Evolutionary conservation across 805 yeast genomes (phyloP), one percentile per base, ranked within the genome.

Genomic region (Candida ovalis): DNA sequence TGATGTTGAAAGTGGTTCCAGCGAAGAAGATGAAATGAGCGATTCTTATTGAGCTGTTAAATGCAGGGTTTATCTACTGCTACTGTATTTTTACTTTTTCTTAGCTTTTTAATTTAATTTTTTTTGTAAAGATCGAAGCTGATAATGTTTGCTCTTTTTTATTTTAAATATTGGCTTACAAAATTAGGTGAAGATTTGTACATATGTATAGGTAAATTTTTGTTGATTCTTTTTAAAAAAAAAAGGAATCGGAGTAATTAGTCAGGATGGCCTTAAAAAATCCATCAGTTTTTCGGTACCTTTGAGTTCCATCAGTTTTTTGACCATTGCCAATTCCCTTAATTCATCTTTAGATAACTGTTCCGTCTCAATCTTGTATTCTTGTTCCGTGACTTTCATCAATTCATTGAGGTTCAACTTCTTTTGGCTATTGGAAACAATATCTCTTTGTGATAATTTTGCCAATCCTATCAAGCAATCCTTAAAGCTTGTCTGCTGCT

Each of bases 271-370:
- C 32, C 69, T 69, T 48, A 89, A 71, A 61, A 88, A 85, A 40
- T 77, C 65, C 53, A 88, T 44, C 40, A 90, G 64, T 42, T 78
- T 76, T 4, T 81, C 88, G 55, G 77, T 76, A 1, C 96, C 96
- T 63, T 86, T 90, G 38, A 77, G 51, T 53, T 79, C 75, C 64
- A 91, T 75, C 44, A 91, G 67, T 56, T 72, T 69, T 58, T 80
- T 83, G 40, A 90, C 76, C 22, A 78, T 69, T 33, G 71, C 51
- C 24, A 87, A 69, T 44, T 82, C 82, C 3, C 67, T 60, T 1
- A 78, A 37, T 54, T 85, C 91, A 3, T 67, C 63, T 30, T 63
- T 56, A 3, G 58, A 25, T 18, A 55, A 45, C 43, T 42, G 39
- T 18, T 48, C 57, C 44, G 51, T 35, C 27, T 55, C 56, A 9